Evolutionary conservation across 116 monocot species (phyloP).

Genomic region (Cymodocea nodosa): DNA sequence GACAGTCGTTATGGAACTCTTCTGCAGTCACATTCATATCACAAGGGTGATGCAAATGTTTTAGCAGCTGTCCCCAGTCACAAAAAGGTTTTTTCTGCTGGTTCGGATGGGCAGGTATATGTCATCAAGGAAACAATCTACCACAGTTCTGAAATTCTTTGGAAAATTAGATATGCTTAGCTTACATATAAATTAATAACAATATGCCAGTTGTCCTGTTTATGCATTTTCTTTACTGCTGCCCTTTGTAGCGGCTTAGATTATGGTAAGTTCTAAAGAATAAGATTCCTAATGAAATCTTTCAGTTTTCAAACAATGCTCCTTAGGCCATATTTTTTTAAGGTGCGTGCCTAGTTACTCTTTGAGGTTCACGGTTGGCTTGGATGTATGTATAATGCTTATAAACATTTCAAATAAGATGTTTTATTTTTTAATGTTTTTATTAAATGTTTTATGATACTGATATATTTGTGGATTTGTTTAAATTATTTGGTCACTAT

Average conservation of each 20-base stretch:
- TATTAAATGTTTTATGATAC: too few relatives aligned
- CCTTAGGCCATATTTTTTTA: too few relatives aligned
- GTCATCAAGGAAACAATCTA: not conserved
- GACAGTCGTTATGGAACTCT: conserved; percentile 78
- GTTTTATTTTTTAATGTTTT: too few relatives aligned
- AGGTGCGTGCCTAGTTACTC: too few relatives aligned
- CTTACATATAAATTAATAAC: not conserved
- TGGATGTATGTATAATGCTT: too few relatives aligned
- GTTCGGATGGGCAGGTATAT: conserved; percentile 92
- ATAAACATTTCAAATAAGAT: too few relatives aligned
- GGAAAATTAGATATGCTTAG: too few relatives aligned
- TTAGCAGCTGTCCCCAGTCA: conserved; percentile 70
- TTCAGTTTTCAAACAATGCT: not conserved
- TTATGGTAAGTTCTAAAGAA: too few relatives aligned
- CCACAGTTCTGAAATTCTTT: not conserved
- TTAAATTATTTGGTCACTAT: too few relatives aligned
- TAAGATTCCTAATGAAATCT: not conserved
- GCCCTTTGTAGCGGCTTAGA: too few relatives aligned
- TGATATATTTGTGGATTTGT: too few relatives aligned
- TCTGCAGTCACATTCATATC: conserved; percentile 72
- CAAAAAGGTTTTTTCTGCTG: conserved; percentile 84
- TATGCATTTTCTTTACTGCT: not conserved
- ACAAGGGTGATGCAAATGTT: conserved; percentile 81
- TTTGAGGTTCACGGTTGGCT: too few relatives aligned
- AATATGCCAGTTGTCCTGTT: not conserved